These are phyloP conservation scores for Nigrograna mackinnonii DNA, from an alignment of 2,329 filamentous ascomycete species.

Conservation along the genomic window DNA sequence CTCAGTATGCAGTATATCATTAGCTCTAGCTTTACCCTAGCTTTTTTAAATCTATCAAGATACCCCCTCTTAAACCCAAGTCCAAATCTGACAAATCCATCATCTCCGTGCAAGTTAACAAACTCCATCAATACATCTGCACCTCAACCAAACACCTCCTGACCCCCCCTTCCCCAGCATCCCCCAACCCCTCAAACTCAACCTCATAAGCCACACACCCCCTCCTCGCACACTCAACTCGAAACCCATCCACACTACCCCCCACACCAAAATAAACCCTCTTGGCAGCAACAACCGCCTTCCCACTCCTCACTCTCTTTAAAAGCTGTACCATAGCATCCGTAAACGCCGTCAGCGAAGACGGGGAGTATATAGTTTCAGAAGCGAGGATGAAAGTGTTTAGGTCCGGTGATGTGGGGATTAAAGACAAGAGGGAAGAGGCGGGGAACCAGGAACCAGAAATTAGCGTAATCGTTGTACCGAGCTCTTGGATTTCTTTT, in stretches of 20 bases:
- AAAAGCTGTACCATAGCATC: slow-evolving; percentile 67
- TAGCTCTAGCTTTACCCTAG: too few species aligned
- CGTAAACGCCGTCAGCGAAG: slow-evolving; percentile 69
- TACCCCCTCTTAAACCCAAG: too few species aligned
- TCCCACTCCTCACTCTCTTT: slow-evolving; percentile 54
- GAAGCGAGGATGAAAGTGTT: slow-evolving; percentile 65
- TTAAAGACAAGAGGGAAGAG: slow-evolving; percentile 60
- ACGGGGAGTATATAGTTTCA: slow-evolving; percentile 83
- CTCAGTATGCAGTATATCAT: too few species aligned
- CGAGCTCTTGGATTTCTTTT: slow-evolving; percentile 51
- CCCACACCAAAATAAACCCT: slow-evolving; percentile 84
- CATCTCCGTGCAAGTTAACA: too few species aligned
- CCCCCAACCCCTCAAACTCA: slow-evolving; percentile 50
- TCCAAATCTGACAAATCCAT: too few species aligned
- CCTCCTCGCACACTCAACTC: slow-evolving; percentile 44
- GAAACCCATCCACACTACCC: slow-evolving; percentile 77
- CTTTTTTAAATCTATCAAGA: too few species aligned
- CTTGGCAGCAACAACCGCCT: slow-evolving; percentile 74
- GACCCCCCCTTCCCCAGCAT: slow-evolving; percentile 37
- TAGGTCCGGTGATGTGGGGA: slow-evolving; percentile 47
- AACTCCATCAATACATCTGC: slow-evolving; percentile 36
- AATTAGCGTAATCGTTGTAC: slow-evolving; percentile 66
- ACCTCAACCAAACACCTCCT: slow-evolving; percentile 53
- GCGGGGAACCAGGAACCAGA: slow-evolving; percentile 73
- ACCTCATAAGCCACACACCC: slow-evolving; percentile 53